Evolutionary conservation across 2,329 filamentous ascomycete genomes (phyloP).

Genomic region (Zymoseptoria brevis): DNA sequence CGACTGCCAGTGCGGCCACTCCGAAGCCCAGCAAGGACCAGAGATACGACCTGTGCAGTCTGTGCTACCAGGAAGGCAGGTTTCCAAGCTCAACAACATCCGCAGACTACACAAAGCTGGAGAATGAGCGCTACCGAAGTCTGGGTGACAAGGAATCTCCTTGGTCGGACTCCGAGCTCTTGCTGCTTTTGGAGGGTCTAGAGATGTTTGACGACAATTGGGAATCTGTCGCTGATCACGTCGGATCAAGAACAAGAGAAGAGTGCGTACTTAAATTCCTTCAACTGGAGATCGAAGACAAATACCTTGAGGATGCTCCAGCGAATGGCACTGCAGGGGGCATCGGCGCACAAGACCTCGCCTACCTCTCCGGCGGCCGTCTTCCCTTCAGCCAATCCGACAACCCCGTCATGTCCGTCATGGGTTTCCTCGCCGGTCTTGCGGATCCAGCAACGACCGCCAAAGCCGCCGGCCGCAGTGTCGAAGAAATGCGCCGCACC

Average conservation of each 20-base stretch:
- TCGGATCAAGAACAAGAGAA: constrained; percentile 82
- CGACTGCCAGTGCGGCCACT: constrained; percentile 36
- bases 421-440: constrained; percentile 85
- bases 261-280: constrained; percentile 96
- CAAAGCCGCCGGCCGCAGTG: constrained; percentile 79
- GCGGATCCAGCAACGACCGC: constrained; percentile 86
- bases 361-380: constrained; percentile 62
- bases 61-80: constrained; percentile 77
- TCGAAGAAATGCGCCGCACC: constrained; percentile 74
- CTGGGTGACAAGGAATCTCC: constrained; percentile 76
- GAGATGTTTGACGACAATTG: constrained; percentile 95
- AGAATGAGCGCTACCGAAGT: constrained; percentile 74
- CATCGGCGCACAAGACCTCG: constrained; percentile 41
- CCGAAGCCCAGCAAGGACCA: constrained; percentile 50
- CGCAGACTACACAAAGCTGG: constrained; percentile 78
- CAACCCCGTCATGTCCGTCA: constrained; percentile 93
- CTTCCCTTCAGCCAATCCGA: constrained; percentile 87
- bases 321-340: constrained; percentile 47
- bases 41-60: constrained; percentile 84
- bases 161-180: constrained; percentile 83
- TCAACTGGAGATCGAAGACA: constrained; percentile 93
- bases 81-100: constrained; percentile 72
- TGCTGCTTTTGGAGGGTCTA: constrained; percentile 82
- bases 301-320: constrained; percentile 64
- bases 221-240: constrained; percentile 85